Conservation (phyloP, 2,329 filamentous ascomycete species). For the Hypoxylon sp. region DNA sequence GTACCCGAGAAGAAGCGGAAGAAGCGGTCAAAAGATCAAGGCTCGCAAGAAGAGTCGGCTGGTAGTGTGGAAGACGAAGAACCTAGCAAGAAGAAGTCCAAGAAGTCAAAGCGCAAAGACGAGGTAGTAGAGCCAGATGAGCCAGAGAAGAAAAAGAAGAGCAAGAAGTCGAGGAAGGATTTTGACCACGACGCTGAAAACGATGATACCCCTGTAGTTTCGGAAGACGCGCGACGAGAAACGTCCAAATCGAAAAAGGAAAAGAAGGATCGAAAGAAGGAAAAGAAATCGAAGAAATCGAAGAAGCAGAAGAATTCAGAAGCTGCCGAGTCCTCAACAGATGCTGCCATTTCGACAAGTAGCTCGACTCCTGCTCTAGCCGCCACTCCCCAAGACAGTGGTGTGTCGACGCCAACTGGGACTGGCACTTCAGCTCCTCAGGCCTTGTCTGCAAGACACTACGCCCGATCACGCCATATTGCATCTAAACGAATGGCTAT, state of each 20-base stretch:
- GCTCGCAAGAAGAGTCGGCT: slow-evolving; percentile 34
- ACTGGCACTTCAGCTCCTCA: slow-evolving; percentile 62
- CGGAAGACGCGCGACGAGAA: slow-evolving; percentile 49
- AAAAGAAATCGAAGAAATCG: slow-evolving; percentile 64
- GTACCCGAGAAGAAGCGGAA: slow-evolving; percentile 55
- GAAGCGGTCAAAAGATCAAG: slow-evolving; percentile 50
- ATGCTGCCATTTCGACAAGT: slow-evolving; percentile 44
- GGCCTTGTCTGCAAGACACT: slow-evolving; percentile 72
- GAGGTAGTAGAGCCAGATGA: slow-evolving; percentile 53
- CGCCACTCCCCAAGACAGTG: slow-evolving; percentile 51
- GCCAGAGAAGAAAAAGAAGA: slow-evolving; percentile 48
- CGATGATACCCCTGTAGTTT: slow-evolving; percentile 24
- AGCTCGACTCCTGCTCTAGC: slow-evolving; percentile 40
- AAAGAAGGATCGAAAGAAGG: slow-evolving; percentile 56
- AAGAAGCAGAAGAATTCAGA: slow-evolving; percentile 59
- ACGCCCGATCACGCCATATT: slow-evolving; percentile 84
- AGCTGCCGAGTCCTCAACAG: slow-evolving; percentile 49
- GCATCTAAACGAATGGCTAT: slow-evolving; percentile 88
- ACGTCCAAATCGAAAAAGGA: slow-evolving; percentile 63
- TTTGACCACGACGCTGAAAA: slow-evolving; percentile 48
- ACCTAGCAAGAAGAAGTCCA: slow-evolving; percentile 49
- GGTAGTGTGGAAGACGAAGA: slow-evolving; percentile 49
- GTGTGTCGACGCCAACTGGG: slow-evolving; percentile 55
- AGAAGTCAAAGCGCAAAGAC: slow-evolving; percentile 44
- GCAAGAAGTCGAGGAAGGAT: slow-evolving; percentile 53